Base-by-base conservation (phyloP, 2,329 filamentous ascomycete species). In the Colletotrichum sp. region DNA sequence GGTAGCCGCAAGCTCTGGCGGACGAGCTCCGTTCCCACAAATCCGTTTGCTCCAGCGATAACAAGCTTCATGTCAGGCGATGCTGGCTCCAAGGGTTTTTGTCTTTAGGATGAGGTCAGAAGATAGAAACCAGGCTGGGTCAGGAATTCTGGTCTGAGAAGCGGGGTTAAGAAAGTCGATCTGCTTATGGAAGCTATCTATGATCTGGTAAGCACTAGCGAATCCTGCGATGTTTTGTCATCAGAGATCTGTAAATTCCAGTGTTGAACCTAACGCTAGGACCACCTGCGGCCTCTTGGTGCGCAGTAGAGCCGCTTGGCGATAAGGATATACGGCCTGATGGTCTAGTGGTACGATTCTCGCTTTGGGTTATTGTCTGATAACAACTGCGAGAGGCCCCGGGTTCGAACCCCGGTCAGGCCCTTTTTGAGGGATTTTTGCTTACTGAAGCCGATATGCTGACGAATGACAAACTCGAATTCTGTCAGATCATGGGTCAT, bases 41-140 rank as follows among this genome's bases (percentile, higher is more conserved):
- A 86, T 69, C 87, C 87, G 0, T 84, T 87, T 6, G 86, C 84
- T 3, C 87, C 87, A 13, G 83, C 80, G 19, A 88, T 79, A 29
- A 88, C 83, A 55, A 88, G 79, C 76, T 88, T 89, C 87, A 88
- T 88, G 89, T 16, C 2, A 44, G 39, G 13, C 19, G 34, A 36
- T 80, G 81, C 16, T 70, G 44, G 44, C n/a, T 52, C 12, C 4
- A 22, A 52, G n/a, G n/a, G 44, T 22, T 13, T 52, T 52, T 52
- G 11, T 12, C n/a, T 13, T 22, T 13, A 2, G 44, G 11, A 52
- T 49, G 39, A 49, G 39, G 9, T 1, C 9, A 52, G 44, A 52
- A 52, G n/a, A 52, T 52, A 13, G 12, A 52, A 19, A 52, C 1
- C 11, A 52, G n/a, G 44, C 44, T 49, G 39, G 39, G 39, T n/a